Percentiles rank a stretch among this genome's conserved stretches.
Conservation (phyloP, 2,329 filamentous ascomycete genomes). For the Talaromyces atroroseus region DNA sequence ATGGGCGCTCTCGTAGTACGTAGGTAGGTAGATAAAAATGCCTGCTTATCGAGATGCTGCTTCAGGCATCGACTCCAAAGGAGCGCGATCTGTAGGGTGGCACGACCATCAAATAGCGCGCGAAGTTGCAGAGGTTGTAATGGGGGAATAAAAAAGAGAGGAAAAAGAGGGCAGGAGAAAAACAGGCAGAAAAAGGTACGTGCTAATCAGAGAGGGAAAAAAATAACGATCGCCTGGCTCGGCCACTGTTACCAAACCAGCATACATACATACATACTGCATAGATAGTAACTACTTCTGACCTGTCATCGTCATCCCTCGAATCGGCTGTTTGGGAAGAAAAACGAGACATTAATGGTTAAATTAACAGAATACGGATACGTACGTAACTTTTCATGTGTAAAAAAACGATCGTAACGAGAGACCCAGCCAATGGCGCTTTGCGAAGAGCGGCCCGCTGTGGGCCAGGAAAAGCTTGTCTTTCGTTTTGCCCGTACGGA, state of each 20-base stretch:
- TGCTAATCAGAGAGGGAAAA: not conserved
- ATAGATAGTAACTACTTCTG: not conserved
- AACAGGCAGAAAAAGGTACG: not conserved
- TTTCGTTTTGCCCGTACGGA: not conserved
- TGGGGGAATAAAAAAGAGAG: not conserved
- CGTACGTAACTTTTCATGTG: not conserved
- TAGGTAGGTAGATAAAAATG: not conserved
- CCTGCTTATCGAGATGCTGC: not conserved
- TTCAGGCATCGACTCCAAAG: constrained; percentile 8
- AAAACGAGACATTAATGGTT: not conserved
- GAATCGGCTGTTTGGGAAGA: not conserved
- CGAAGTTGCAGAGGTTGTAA: not conserved
- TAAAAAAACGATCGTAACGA: not conserved
- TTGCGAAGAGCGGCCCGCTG: not conserved
- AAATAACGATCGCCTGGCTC: not conserved
- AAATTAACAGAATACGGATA: not conserved
- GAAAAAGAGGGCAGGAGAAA: not conserved
- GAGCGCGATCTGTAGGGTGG: not conserved
- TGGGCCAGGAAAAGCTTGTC: constrained; percentile 7
- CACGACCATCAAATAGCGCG: not conserved
- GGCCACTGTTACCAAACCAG: not conserved
- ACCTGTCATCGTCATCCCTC: not conserved
- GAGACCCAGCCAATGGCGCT: constrained; percentile 5
- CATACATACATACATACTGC: not conserved
- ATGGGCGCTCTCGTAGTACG: too few relatives aligned